phyloP scores from a whole-genome alignment of 2,329 filamentous ascomycete species.

The Aschersonia sp. region DNA sequence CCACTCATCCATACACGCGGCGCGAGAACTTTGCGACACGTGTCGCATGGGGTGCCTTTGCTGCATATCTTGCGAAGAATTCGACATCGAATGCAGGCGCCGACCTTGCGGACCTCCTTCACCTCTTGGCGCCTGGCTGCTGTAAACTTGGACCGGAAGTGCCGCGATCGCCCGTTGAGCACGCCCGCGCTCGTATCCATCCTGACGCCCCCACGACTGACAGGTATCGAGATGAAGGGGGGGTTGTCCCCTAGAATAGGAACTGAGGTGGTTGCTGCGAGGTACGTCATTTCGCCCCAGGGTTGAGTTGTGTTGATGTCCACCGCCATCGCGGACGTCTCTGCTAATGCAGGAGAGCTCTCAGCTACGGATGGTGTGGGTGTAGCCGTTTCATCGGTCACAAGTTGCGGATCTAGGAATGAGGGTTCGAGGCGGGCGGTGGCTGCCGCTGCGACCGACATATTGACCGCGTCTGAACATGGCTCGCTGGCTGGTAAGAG shows the following conservation, averaged over 20 bases:
- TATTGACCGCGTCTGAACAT: slow-evolving; percentile 29
- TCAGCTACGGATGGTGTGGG: slow-evolving; percentile 13
- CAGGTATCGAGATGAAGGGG: slow-evolving; percentile 12
- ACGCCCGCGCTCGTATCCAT: slow-evolving; percentile 31
- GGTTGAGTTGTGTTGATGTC: slow-evolving; percentile 21
- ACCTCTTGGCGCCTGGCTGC: slow-evolving; percentile 47
- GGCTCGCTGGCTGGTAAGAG: slow-evolving; percentile 22
- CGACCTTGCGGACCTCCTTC: slow-evolving; percentile 48
- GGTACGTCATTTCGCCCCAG: slow-evolving; percentile 39
- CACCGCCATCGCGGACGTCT: slow-evolving; percentile 9
- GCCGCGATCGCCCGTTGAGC: slow-evolving; percentile 32
- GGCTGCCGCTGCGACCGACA: slow-evolving; percentile 42
- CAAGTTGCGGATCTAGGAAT: slow-evolving; percentile 37
- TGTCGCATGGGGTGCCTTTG: slow-evolving; percentile 46
- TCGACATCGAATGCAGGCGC: slow-evolving; percentile 50
- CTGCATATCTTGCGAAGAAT: slow-evolving; percentile 54
- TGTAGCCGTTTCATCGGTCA: slow-evolving; percentile 15
- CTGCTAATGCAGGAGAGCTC: slow-evolving; percentile 8
- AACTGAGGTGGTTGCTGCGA: slow-evolving; percentile 20
- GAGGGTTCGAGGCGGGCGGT: slow-evolving; percentile 39
- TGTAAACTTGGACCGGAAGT: slow-evolving; percentile 43
- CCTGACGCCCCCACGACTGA: slow-evolving; percentile 33
- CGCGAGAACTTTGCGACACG: slow-evolving; percentile 47
- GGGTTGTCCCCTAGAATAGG: slow-evolving; percentile 16
- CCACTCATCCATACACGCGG: slow-evolving; percentile 51